Evolutionary conservation across 1,139 yeast species (phyloP), one percentile per base, ranked within the genome.

Genomic region (Hemisphaericaspora lyxosophila): DNA sequence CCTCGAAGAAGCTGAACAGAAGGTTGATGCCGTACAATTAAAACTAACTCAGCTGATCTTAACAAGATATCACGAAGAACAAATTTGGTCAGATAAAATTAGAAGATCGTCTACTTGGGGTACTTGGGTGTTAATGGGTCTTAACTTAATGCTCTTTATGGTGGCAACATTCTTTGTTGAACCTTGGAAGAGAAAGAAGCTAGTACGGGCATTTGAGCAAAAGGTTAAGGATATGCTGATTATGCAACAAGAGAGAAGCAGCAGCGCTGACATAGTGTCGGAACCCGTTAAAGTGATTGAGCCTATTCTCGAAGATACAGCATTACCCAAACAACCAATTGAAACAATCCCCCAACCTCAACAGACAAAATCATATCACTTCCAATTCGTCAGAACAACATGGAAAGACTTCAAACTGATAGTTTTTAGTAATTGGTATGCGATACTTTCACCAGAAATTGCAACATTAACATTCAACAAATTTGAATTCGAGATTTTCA

Each of bases 101-200:
- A 70, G 98, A 46, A 74, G 94, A 44, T 89, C 95, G 2, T 87
- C 96, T 7, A 90, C 98, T 0, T 94, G 96, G 95, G 98, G 97
- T 1, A 92, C 99, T 0, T 82, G 95, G 76, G 68, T 83, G 1
- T 72, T 94, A 35, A 89, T 89, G 95, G 94, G 90, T 1, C 75
- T 89, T 48, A 94, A 94, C 62, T 75, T 92, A 15, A 44, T 85
- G 13, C 61, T 94, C 29, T 89, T 94, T 50, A 54, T 89, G 4
- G 67, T 86, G 3, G 95, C 95, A 11, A 96, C 95, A 43, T 69
- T 92, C 49, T 72, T 89, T 0, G 79, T 94, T 35, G 99, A 94
- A 63, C 98, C 99, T 0, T 88, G 96, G 94, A 92, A 90, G 55
- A 69, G 98, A 45, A 70, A 78, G 40, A 68, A 92, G 40, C 64